phyloP scores from a whole-genome alignment of 176 grass and related monocot species.

The Zea mays region DNA sequence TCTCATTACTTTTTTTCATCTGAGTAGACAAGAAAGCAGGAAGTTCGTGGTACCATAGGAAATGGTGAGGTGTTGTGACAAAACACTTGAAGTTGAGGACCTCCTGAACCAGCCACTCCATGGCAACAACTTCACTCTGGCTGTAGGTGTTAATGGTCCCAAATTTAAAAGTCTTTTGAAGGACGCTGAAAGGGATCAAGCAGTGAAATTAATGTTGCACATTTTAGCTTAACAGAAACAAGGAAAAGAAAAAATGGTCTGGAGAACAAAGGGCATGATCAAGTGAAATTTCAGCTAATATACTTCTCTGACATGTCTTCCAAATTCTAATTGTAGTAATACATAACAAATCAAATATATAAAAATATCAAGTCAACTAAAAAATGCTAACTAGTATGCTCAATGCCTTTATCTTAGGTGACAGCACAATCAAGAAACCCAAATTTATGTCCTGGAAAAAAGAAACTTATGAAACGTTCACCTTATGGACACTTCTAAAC shows the following conservation, averaged over 20 bases:
- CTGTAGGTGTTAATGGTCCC: slow-evolving; percentile 62
- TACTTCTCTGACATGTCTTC: slow-evolving; percentile 5
- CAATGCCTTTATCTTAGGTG: slow-evolving; percentile 2
- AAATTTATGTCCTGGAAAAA: background rate
- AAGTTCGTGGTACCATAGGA: slow-evolving; percentile 61
- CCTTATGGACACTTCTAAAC: background rate
- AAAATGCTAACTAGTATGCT: slow-evolving; percentile 5
- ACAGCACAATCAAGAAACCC: slow-evolving; percentile 14
- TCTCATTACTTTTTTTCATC: slow-evolving; percentile 7
- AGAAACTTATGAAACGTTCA: slow-evolving; percentile 12
- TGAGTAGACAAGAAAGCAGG: background rate
- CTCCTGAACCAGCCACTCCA: slow-evolving; percentile 97
- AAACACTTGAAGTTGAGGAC: slow-evolving; percentile 86
- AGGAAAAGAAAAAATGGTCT: background rate
- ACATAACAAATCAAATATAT: background rate
- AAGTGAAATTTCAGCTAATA: slow-evolving; percentile 9
- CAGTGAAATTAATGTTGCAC: slow-evolving; percentile 7
- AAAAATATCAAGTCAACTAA: background rate
- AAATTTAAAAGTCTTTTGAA: slow-evolving; percentile 56
- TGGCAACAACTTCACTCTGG: slow-evolving; percentile 74
- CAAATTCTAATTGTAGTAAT: background rate
- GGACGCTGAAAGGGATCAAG: slow-evolving; percentile 54
- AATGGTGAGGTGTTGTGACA: slow-evolving; percentile 69
- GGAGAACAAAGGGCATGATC: background rate
- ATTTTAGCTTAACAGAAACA: slow-evolving; percentile 2